Evolutionary conservation across 441 rosid genomes (phyloP).

Genomic region (Euphorbia corollata): DNA sequence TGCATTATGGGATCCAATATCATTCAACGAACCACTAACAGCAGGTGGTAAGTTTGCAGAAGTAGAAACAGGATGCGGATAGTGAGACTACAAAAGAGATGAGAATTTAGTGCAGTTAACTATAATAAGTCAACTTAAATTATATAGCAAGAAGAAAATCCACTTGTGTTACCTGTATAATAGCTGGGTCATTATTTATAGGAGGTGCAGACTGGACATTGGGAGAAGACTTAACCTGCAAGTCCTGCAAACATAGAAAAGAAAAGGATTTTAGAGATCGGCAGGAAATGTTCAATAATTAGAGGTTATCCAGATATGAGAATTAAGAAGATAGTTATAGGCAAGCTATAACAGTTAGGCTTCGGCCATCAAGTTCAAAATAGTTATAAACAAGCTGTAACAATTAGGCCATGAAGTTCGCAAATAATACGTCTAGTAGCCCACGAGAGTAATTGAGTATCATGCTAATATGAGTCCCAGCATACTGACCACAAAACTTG

Average conservation of each 20-base stretch:
- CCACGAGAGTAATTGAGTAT: not conserved
- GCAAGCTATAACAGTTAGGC: not conserved
- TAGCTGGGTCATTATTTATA: conserved; percentile 83
- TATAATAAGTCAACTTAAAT: not conserved
- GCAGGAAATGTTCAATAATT: not conserved
- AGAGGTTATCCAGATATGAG: not conserved
- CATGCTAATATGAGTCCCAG: not conserved
- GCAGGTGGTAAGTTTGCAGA: conserved; percentile 50
- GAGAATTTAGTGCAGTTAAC: conserved; percentile 13
- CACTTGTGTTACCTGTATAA: conserved; percentile 58
- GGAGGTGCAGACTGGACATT: conserved; percentile 60
- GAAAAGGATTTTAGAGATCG: not conserved
- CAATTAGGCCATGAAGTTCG: not conserved
- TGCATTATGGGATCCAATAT: conserved; percentile 44
- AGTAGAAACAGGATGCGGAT: conserved; percentile 52
- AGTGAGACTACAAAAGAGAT: conserved; percentile 69
- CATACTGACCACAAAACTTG: not conserved
- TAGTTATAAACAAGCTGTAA: not conserved
- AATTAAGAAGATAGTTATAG: not conserved
- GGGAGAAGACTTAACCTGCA: conserved; percentile 90
- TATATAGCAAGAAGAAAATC: conserved; percentile 1
- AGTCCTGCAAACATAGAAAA: conserved; percentile 45
- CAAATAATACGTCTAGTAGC: not conserved
- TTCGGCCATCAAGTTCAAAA: not conserved
- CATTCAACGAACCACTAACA: conserved; percentile 45